Evolutionary conservation across 1,139 yeast species (phyloP).

Genomic region (Yamadazyma dushanensis): DNA sequence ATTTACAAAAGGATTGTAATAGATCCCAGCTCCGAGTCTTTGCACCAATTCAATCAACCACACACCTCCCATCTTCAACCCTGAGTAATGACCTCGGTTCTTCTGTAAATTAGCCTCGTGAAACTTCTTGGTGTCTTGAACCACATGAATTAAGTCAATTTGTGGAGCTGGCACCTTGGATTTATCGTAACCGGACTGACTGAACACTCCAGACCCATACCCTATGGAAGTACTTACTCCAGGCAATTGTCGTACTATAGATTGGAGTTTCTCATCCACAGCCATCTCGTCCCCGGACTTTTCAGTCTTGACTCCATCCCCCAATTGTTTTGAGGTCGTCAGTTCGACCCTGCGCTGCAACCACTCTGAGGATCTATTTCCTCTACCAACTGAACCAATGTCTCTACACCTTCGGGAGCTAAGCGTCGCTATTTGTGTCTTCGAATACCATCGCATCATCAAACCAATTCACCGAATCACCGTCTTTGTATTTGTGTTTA

Average conservation of each 20-base stretch:
- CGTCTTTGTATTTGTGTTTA: too few species aligned
- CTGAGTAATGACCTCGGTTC: constrained; percentile 75
- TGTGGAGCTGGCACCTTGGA: constrained; percentile 36
- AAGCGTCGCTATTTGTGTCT: too few species aligned
- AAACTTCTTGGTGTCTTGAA: constrained; percentile 70
- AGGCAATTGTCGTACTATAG: constrained; percentile 1
- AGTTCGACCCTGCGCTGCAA: too few species aligned
- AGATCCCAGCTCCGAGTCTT: constrained; percentile 84
- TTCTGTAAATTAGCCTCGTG: constrained; percentile 69
- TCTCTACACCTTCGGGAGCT: too few species aligned
- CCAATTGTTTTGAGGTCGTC: too few species aligned
- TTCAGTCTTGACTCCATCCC: too few species aligned
- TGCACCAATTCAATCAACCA: constrained; percentile 59
- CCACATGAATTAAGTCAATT: constrained; percentile 85
- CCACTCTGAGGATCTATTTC: too few species aligned
- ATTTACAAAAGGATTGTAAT: constrained; percentile 85
- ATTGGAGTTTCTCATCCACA: background rate
- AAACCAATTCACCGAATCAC: too few species aligned
- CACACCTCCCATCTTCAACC: constrained; percentile 61
- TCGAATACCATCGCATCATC: too few species aligned
- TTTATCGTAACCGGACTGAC: constrained; percentile 60
- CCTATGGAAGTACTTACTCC: constrained; percentile 48
- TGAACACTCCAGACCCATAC: constrained; percentile 93
- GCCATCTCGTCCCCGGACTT: background rate
- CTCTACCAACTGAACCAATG: background rate